Evolutionary conservation across 495 filamentous ascomycete species (phyloP), one percentile per base, ranked within the genome.

Genomic region (Penicillium maclennaniae): DNA sequence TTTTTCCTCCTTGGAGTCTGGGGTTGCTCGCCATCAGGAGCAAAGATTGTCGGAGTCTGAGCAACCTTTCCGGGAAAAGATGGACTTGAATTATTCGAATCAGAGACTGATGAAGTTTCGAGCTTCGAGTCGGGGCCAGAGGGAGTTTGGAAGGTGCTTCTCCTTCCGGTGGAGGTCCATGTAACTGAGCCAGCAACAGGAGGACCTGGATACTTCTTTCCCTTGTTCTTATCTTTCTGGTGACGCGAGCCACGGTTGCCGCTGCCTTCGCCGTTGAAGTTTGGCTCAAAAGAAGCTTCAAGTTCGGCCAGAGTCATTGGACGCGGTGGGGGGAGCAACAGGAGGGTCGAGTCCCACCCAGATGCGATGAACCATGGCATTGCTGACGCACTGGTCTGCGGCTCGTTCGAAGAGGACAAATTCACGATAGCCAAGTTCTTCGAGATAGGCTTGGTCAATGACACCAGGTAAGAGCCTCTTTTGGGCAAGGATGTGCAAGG

Each of bases 381-480:
- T 17, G 1, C 40, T 23, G 6, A 23, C n/a, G 4, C 52, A 19
- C 3, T n/a, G 14, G 3, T 17, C n/a, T 0, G 26, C 48, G 12
- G 9, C 14, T 7, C n/a, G 39, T 4, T 50, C 48, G 17, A 25
- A 10, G 15, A 12, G 34, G 15, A 52, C 40, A n/a, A 47, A 47
- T 44, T 67, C 64, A 16, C 47, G 48, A 23, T 58, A 64, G 4
- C 45, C 54, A 10, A 67, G 42, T 15, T 52, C 51, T 1, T 45
- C 37, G 2, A 54, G 21, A 3, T 49, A 50, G 2, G 28, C 26
- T 2, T 37, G 6, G 10, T 10, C 0, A 38, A 54, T 28, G 9
- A 23, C 5, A 8, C 37, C 34, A 31, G 42, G n/a, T 19, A 21
- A 16, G 25, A 10, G 5, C 3, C 19, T 25, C 7, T 43, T n/a